Percentiles rank a stretch among this genome's conserved stretches.
These are phyloP conservation scores for Epichloe gansuensis DNA, from an alignment of 2,329 filamentous ascomycete species.

Conservation along the genomic window DNA sequence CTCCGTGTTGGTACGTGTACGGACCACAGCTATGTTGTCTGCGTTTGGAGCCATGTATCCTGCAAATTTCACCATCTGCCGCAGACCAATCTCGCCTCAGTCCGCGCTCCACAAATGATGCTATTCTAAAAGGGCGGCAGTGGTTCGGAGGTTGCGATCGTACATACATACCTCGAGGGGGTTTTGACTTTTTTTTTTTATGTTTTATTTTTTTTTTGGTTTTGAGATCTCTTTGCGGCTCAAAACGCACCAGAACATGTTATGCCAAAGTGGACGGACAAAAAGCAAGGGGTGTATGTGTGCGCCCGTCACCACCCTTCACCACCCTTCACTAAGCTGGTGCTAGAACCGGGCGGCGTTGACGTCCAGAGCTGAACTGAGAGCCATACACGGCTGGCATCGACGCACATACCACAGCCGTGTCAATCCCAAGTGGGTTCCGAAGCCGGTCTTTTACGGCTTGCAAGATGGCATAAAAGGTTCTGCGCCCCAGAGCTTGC, in stretches of 20 bases:
- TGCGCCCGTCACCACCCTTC: not conserved
- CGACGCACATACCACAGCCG: slow-evolving; percentile 3
- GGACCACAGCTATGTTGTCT: too few relatives aligned
- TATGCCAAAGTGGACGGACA: not conserved
- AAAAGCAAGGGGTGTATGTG: not conserved
- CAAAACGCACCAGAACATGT: not conserved
- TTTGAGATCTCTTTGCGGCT: not conserved
- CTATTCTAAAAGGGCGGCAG: too few relatives aligned
- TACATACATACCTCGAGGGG: too few relatives aligned
- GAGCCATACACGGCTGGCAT: slow-evolving; percentile 5
- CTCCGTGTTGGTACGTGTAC: too few relatives aligned
- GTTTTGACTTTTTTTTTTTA: not conserved
- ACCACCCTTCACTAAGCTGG: not conserved
- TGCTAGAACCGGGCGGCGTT: not conserved
- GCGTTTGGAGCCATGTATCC: too few relatives aligned
- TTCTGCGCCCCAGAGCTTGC: slow-evolving; percentile 1
- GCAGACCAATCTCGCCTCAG: slow-evolving; percentile 1
- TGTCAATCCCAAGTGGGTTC: slow-evolving; percentile 5
- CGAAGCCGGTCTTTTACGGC: not conserved
- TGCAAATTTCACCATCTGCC: not conserved
- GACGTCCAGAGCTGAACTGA: slow-evolving; percentile 7
- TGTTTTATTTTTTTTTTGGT: not conserved
- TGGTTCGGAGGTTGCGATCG: too few relatives aligned
- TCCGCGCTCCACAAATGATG: not conserved
- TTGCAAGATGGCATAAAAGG: slow-evolving; percentile 6